These are phyloP conservation scores for Amanita rimosa DNA, from an alignment of 768 basidiomycete species.

Conservation along the genomic window DNA sequence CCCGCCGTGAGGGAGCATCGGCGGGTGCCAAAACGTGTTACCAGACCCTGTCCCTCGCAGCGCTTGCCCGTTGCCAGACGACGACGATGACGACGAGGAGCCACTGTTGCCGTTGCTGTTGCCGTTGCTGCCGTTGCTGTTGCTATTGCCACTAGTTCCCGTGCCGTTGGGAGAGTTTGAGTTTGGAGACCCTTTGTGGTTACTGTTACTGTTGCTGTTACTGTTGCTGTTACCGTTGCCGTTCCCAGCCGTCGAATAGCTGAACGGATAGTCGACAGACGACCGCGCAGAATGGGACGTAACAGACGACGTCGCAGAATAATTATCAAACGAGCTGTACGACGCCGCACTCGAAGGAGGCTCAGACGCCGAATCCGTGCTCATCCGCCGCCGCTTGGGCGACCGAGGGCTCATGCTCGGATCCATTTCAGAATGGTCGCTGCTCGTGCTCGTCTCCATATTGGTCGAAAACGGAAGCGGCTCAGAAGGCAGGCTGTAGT, in stretches of 20 bases:
- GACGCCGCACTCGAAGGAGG: conserved; percentile 56
- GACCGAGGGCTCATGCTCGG: conserved; percentile 32
- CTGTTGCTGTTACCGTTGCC: not conserved
- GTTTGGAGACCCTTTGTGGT: too few relatives aligned
- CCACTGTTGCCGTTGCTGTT: too few relatives aligned
- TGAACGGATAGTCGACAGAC: conserved; percentile 62
- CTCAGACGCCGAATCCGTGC: conserved; percentile 39
- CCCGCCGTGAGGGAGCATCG: conserved; percentile 46
- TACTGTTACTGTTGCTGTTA: conserved; percentile 8
- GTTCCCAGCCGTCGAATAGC: conserved; percentile 24
- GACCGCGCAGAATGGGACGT: conserved; percentile 45
- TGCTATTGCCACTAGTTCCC: too few relatives aligned
- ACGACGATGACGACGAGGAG: too few relatives aligned
- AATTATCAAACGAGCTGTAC: conserved; percentile 53
- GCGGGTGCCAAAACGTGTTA: conserved; percentile 72
- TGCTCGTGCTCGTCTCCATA: not conserved
- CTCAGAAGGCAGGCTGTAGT: conserved; percentile 34
- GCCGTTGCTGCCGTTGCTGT: too few relatives aligned
- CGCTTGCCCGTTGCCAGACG: too few relatives aligned
- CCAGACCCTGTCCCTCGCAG: not conserved
- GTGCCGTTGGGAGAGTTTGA: too few relatives aligned
- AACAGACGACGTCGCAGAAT: conserved; percentile 44
- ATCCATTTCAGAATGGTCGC: conserved; percentile 35
- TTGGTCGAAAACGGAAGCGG: conserved; percentile 38
- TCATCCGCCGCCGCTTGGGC: conserved; percentile 66